phyloP scores from a whole-genome alignment of 345 rosid genomes.

The Laguncularia racemosa region DNA sequence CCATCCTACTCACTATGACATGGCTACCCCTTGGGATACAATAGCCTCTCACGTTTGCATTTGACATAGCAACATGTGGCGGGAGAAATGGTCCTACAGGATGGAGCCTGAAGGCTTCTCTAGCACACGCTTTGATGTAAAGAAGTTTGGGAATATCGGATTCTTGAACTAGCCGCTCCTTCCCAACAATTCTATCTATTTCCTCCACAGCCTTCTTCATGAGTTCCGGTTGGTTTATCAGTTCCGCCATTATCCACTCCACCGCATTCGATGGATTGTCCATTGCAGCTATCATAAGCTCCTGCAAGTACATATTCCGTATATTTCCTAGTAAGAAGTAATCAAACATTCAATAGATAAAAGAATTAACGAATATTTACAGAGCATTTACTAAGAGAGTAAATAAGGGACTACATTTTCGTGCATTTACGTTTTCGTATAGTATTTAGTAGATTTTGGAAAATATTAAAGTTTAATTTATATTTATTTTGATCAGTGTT shows the following conservation, averaged over 20 bases:
- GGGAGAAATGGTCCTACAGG: conserved; percentile 34
- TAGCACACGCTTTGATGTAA: conserved; percentile 28
- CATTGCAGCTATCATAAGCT: conserved; percentile 28
- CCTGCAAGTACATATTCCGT: too few species aligned
- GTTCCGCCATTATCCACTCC: conserved; percentile 45
- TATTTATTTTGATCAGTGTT: too few species aligned
- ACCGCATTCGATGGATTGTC: conserved; percentile 45
- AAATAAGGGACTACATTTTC: too few species aligned
- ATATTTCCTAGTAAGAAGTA: too few species aligned
- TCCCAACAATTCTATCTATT: conserved; percentile 38
- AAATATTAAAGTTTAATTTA: too few species aligned
- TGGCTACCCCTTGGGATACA: conserved; percentile 38
- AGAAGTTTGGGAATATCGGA: conserved; percentile 32
- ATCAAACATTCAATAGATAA: too few species aligned
- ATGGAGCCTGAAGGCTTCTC: conserved; percentile 40
- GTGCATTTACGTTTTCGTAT: too few species aligned
- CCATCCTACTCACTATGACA: conserved; percentile 28
- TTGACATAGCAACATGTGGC: conserved; percentile 31
- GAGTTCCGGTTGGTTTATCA: conserved; percentile 34
- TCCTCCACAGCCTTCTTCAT: conserved; percentile 32
- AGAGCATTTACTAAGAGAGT: too few species aligned
- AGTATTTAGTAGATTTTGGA: too few species aligned
- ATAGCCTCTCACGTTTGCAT: conserved; percentile 27
- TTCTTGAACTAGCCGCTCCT: conserved; percentile 37
- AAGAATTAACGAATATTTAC: too few species aligned